phyloP scores from a whole-genome alignment of 202 grass and related monocot species.

The Brachypodium distachyon region DNA sequence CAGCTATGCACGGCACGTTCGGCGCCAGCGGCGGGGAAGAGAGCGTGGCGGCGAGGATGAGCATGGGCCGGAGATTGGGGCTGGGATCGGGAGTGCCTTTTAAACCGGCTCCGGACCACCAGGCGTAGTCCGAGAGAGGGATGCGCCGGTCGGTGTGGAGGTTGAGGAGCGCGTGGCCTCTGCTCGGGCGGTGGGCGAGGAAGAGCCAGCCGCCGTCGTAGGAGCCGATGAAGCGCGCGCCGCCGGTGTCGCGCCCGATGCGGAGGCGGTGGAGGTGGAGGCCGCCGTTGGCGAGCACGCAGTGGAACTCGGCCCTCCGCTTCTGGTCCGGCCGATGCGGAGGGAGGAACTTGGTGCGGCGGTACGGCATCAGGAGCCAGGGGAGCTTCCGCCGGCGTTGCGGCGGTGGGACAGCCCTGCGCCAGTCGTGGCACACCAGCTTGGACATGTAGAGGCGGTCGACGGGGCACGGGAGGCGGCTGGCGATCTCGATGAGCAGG shows the following conservation, averaged over 20 bases:
- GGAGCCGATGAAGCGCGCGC: not conserved
- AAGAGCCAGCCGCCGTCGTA: not conserved
- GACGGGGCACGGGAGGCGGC: not conserved
- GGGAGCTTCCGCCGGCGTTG: not conserved
- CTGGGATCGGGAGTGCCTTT: too few relatives aligned
- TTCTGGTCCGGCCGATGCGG: not conserved
- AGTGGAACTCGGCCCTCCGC: not conserved
- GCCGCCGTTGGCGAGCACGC: not conserved
- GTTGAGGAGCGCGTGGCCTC: not conserved
- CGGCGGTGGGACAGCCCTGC: not conserved
- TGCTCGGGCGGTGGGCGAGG: not conserved
- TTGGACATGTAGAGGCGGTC: not conserved
- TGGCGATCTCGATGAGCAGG: not conserved
- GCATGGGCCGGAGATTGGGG: not conserved
- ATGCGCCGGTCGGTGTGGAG: not conserved
- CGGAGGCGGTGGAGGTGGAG: not conserved
- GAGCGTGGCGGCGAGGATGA: not conserved
- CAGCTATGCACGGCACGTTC: not conserved
- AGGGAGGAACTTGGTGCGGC: not conserved
- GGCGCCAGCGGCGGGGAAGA: not conserved
- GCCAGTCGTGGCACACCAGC: not conserved
- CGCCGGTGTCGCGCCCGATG: not conserved
- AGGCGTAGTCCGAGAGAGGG: not conserved
- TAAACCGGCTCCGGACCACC: accelerated
- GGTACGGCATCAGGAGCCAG: not conserved